These are phyloP conservation scores for Xylaria bambusicola DNA, from an alignment of 495 filamentous ascomycete species.

Conservation along the genomic window DNA sequence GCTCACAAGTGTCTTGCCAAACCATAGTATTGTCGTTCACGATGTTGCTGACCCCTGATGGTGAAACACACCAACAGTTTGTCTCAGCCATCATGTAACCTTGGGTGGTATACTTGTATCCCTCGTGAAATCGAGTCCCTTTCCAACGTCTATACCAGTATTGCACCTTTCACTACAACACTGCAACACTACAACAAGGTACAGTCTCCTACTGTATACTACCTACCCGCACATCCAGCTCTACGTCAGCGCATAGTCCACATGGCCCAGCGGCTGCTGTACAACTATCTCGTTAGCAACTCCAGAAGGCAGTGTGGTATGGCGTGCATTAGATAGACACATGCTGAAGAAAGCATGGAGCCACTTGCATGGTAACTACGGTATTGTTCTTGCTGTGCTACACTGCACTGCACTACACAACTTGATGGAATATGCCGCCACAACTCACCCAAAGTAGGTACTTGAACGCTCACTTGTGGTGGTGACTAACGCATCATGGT, in stretches of 20 bases:
- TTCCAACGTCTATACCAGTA: constrained; percentile 6
- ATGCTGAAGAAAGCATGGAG: too few relatives aligned
- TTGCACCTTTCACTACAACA: background rate
- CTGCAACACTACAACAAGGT: too few relatives aligned
- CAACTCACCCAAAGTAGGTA: too few relatives aligned
- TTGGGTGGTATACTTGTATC: background rate
- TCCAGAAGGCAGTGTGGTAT: too few relatives aligned
- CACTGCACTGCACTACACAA: background rate
- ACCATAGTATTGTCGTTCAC: background rate
- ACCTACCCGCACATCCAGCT: constrained; percentile 1
- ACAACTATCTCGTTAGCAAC: too few relatives aligned
- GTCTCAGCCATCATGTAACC: constrained; percentile 12
- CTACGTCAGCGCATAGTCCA: constrained; percentile 3
- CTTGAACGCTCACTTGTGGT: too few relatives aligned
- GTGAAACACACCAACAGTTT: constrained; percentile 9
- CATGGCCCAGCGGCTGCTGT: constrained; percentile 18
- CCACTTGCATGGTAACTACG: too few relatives aligned
- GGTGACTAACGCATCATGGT: constrained; percentile 12
- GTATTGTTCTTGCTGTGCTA: background rate
- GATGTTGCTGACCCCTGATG: background rate
- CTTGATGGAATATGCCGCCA: too few relatives aligned
- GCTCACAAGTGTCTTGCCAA: background rate
- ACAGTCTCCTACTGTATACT: background rate
- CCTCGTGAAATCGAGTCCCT: constrained; percentile 8
- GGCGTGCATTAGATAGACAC: too few relatives aligned